Base-by-base conservation (phyloP, 2,329 filamentous ascomycete genomes). In the Rhexocercosporidium sp. region DNA sequence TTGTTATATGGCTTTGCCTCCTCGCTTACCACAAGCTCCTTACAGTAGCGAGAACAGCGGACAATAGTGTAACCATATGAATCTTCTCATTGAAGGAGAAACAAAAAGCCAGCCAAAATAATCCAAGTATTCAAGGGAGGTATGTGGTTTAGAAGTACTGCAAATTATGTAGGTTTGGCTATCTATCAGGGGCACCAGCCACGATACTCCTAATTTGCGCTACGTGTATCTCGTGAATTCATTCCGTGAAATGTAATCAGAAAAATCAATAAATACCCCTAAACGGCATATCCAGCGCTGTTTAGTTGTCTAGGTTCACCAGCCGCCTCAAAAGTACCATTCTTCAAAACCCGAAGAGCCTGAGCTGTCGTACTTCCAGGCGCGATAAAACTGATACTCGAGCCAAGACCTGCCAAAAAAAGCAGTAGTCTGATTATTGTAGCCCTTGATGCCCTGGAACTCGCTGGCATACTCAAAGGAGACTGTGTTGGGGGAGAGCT, bases 261-360 rank as follows among this genome's bases (percentile, higher is more conserved):
- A 18, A 14, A 8, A 6, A 20, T 12, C 25, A 31, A 22, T 11
- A 22, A 11, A 53, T 54, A 37, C 46, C 7, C 31, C 71, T 79
- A 86, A 31, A 86, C 79, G 3, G 79, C 87, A 73, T 88, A 84
- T 0, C 91, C 92, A 1, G 84, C 92, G 64, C 89, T 91, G 73
- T 90, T 89, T 72, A 81, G 77, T 83, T 94, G 92, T 69, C 92
- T 86, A 20, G 90, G 91, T 78, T 96, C 93, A 0, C 89, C 87
- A 1, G 88, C 92, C 3, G 92, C 91, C 80, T 95, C 91, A 77
- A 96, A 96, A 0, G 84, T 86, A 0, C 92, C 92, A 73, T 92
- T 89, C 0, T 73, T 74, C 60, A 88, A 72, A 57, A 86, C 78
- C 39, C 85, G 83, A 65, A 97, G 77, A 0, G 86, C 90, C 78